Base-by-base conservation (phyloP, 2,329 filamentous ascomycete genomes). In the Pyricularia pennisetigena region DNA sequence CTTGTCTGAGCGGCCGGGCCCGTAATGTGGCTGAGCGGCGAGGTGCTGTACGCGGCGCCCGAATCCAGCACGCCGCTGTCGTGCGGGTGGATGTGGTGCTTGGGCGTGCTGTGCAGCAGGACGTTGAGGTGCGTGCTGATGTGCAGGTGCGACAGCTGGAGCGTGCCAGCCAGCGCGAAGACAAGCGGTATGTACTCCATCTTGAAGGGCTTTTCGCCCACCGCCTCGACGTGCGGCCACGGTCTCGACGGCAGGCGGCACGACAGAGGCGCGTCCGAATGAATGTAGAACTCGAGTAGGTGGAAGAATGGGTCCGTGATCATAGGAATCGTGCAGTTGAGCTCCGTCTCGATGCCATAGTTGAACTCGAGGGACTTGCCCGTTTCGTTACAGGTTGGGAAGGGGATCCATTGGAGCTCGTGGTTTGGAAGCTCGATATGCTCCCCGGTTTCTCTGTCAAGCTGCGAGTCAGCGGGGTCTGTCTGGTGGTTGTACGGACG, bases 251-350 rank as follows among this genome's bases (percentile, higher is more conserved):
- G 93, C 16, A 98, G 87, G 67, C 95, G 94, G 79, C 95, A 99
- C 68, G 93, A 89, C 66, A 98, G 84, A 10, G 95, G 95, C 23
- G 93, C 94, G 79, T 99, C 95, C 81, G 91, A 93, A 84, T 98
- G 95, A 78, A 98, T 90, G 84, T 98, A 98, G 85, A 97, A 98
- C 81, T 98, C 92, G 81, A 94, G 89, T 67, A 94, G 86, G 79
- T 95, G 92, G 83, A 93, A 95, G 83, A 94, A 90, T 59, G 90
- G 86, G 76, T 94, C 92, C 74, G 86, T 84, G 74, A 94, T 84
- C 79, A 91, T 85, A 75, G 90, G 82, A 74, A 95, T 88, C 68
- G 92, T 95, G 82, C 92, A 95, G 81, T 94, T 94, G 73, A 92
- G 80, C 76, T 97, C 93, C 79, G 80, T 81, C 76, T 94, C 92